Conservation (phyloP, 371 early-diverging fungal genomes). For the Saksenaea vasiformis region DNA sequence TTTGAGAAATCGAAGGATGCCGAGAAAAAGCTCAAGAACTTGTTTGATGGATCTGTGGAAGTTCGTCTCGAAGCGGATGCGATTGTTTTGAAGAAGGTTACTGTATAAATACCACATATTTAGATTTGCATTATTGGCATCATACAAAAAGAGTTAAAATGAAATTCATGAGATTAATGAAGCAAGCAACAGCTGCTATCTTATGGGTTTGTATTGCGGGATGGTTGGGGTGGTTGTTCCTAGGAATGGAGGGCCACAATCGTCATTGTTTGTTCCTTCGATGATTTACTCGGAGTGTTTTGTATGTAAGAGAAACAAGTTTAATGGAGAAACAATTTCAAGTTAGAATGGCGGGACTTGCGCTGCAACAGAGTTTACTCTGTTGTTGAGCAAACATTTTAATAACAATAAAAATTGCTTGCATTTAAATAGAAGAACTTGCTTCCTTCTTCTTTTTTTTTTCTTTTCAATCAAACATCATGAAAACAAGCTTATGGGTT, state of each 20-base stretch:
- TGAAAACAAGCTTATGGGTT: neutral
- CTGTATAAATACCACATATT: neutral
- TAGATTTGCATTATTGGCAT: neutral
- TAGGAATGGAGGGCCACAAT: neutral
- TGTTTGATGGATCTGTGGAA: constrained; percentile 18
- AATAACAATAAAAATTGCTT: too few species aligned
- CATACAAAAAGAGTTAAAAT: neutral
- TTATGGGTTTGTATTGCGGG: neutral
- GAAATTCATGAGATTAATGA: too few species aligned
- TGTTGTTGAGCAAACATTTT: neutral
- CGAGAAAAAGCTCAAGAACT: constrained; percentile 21
- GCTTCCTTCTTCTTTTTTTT: neutral
- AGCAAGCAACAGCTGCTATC: too few species aligned
- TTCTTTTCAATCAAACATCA: neutral
- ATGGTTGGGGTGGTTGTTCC: too few species aligned
- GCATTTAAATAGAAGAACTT: neutral
- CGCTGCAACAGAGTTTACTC: neutral
- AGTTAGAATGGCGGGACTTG: neutral
- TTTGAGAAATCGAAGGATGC: constrained; percentile 10
- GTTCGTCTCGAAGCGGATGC: constrained; percentile 18
- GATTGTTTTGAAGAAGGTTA: constrained; percentile 6
- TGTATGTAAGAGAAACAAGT: constrained; percentile 3
- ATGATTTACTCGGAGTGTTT: neutral
- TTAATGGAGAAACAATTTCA: neutral
- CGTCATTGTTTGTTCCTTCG: neutral